These are phyloP conservation scores for Ganoderma leucocontextum DNA, from an alignment of 1,284 basidiomycete genomes.

Conservation along the genomic window DNA sequence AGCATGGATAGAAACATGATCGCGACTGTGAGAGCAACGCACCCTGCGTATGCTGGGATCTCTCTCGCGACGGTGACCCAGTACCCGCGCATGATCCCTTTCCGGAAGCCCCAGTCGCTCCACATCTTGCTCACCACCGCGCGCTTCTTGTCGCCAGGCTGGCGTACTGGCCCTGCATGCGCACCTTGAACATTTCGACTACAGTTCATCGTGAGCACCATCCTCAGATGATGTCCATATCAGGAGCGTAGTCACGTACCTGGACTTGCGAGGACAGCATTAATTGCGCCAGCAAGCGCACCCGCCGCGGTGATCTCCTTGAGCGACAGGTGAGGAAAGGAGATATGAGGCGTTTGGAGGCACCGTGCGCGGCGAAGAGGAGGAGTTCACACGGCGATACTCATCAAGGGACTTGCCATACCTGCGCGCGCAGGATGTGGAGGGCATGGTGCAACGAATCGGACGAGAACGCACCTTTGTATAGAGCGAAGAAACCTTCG, in stretches of 20 bases:
- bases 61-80: constrained; percentile 96
- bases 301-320: constrained; percentile 87
- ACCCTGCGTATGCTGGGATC: constrained; percentile 95
- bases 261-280: constrained; percentile 89
- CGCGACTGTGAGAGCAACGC: constrained; percentile 18
- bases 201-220: background rate
- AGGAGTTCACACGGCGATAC: constrained; percentile 98
- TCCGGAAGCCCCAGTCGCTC: constrained; percentile 81
- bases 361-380: constrained; percentile 90
- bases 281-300: constrained; percentile 89
- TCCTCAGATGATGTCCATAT: background rate
- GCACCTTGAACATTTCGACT: constrained; percentile 93
- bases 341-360: constrained; percentile 84
- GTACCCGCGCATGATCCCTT: constrained; percentile 95
- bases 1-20: background rate
- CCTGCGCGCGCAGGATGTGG: constrained; percentile 55
- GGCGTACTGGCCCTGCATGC: constrained; percentile 96
- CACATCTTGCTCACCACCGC: constrained; percentile 85
- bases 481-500: constrained; percentile 90
- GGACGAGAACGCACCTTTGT: constrained; percentile 69
- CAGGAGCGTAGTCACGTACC: constrained; percentile 52
- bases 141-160: constrained; percentile 76
- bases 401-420: constrained; percentile 91
- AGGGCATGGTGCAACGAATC: background rate
- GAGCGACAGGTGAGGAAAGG: constrained; percentile 85